Conservation (phyloP, 108 stramenopile species). For the Discostella pseudostelligera region DNA sequence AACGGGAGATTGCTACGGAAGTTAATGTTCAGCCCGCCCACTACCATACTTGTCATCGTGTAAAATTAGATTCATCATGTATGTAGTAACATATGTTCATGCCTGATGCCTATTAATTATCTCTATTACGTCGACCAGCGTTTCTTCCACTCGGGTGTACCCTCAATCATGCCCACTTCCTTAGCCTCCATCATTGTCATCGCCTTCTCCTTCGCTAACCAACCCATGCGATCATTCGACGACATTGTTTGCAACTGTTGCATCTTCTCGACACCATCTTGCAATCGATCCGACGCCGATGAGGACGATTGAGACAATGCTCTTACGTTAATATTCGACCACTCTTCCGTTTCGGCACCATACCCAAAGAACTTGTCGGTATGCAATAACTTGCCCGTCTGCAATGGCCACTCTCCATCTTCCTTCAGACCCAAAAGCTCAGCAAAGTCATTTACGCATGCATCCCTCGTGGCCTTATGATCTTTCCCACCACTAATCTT, state of each 20-base stretch:
- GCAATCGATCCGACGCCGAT: conserved; percentile 19
- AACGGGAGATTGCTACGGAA: neutral
- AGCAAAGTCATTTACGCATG: conserved; percentile 73
- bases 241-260: conserved; percentile 13
- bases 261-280: conserved; percentile 19
- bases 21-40: too few species aligned
- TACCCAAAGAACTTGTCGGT: conserved; percentile 40
- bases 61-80: too few species aligned
- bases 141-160: conserved; percentile 39
- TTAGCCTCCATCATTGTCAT: conserved; percentile 32
- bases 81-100: neutral
- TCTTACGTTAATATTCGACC: conserved; percentile 20
- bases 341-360: conserved; percentile 42
- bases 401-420: conserved; percentile 20
- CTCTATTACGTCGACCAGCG: conserved; percentile 22
- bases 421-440: conserved; percentile 64
- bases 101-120: neutral
- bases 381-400: conserved; percentile 17
- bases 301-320: neutral
- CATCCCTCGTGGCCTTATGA: conserved; percentile 68
- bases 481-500: conserved; percentile 47
- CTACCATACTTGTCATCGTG: too few species aligned
- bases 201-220: conserved; percentile 17
- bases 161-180: conserved; percentile 41
- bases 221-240: conserved; percentile 24